A percentile compares a stretch with the other conserved stretches of the same genome.
These are phyloP conservation scores for Nitzschia palea DNA, from an alignment of 108 stramenopile species.

Conservation along the genomic window DNA sequence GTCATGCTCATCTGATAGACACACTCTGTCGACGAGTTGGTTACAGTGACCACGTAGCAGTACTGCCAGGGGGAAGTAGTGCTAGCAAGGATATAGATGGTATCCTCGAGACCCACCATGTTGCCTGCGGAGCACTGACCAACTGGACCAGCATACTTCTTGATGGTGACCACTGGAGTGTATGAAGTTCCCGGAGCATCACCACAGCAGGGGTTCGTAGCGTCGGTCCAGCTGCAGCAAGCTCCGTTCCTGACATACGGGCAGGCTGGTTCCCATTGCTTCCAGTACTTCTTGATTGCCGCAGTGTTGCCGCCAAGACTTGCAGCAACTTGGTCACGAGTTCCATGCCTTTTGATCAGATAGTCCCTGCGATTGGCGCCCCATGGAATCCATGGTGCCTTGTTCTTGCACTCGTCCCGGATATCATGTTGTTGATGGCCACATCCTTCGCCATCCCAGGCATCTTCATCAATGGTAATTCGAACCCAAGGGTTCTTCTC, in stretches of 20 bases:
- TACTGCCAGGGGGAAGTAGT: no score
- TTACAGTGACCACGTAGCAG: no score
- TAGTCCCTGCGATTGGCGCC: background rate
- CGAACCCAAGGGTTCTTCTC: slow-evolving; percentile 2
- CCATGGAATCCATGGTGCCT: background rate
- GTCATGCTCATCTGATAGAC: no score
- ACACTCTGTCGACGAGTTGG: no score
- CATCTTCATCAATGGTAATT: slow-evolving; percentile 1
- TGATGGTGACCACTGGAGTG: no score
- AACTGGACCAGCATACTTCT: no score
- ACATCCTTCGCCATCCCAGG: background rate
- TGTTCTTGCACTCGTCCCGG: background rate
- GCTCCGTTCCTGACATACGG: background rate
- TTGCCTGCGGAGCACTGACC: no score
- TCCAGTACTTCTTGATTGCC: background rate
- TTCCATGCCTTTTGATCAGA: background rate
- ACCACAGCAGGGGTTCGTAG: background rate
- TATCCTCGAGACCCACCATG: no score
- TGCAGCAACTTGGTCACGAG: background rate
- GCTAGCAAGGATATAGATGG: no score
- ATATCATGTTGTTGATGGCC: background rate
- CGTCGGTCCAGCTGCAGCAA: background rate
- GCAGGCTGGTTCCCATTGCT: background rate
- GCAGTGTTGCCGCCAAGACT: no score
- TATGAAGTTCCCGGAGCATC: no score